Evolutionary conservation across 306 rosid genomes (phyloP).

Genomic region (Calophaca sinica): DNA sequence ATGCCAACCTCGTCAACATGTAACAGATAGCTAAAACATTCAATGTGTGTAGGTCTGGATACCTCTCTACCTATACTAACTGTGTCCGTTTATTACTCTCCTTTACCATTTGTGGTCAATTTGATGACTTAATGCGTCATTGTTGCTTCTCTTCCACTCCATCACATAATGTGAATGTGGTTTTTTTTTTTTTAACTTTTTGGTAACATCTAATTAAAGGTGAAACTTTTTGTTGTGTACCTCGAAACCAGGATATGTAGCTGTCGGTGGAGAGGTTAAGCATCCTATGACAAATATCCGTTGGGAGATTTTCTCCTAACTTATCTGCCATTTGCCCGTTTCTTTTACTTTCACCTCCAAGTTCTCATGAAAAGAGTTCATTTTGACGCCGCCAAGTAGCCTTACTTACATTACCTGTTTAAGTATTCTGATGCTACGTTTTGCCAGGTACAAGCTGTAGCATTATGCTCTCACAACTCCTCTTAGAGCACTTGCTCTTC

Average conservation of each 20-base stretch:
- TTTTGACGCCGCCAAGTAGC: not conserved
- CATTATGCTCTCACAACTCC: constrained; percentile 11
- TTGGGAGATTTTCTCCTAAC: constrained; percentile 20
- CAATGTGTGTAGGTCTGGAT: constrained; percentile 14
- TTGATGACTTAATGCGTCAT: not conserved
- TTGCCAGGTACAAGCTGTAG: constrained; percentile 37
- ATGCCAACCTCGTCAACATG: constrained; percentile 16
- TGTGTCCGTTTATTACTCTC: constrained; percentile 32
- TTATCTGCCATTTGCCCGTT: constrained; percentile 30
- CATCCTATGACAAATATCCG: constrained; percentile 53
- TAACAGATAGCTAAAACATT: constrained; percentile 27
- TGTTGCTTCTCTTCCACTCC: constrained; percentile 41
- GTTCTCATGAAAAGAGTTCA: too few species aligned
- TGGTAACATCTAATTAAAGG: constrained; percentile 9
- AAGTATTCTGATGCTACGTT: constrained; percentile 42
- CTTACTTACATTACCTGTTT: not conserved
- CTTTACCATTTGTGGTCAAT: constrained; percentile 27
- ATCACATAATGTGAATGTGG: constrained; percentile 19
- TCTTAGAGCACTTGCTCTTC: constrained; percentile 13
- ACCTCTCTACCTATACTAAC: not conserved
- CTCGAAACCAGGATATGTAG: constrained; percentile 31
- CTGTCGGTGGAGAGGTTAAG: constrained; percentile 54
- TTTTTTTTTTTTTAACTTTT: constrained; percentile 12
- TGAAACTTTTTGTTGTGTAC: constrained; percentile 12
- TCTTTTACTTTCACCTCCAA: constrained; percentile 45